Evolutionary conservation across 371 early-diverging fungal species (phyloP).

Genomic region (Mortierella sp.): DNA sequence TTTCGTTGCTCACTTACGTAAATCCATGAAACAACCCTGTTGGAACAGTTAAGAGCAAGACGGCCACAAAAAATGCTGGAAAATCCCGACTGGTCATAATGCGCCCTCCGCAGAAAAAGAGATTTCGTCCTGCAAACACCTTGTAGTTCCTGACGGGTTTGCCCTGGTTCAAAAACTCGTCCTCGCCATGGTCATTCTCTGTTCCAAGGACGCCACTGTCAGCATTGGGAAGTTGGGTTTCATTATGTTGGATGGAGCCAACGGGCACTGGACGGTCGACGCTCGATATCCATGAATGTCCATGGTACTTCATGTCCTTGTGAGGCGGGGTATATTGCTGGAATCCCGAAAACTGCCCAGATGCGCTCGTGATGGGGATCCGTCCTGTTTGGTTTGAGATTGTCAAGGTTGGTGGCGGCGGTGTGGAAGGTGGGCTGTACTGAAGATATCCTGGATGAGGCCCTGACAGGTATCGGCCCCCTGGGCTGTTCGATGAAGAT

Average conservation of each 20-base stretch:
- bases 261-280: background rate
- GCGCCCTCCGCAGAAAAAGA: conserved; percentile 75
- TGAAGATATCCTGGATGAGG: conserved; percentile 5
- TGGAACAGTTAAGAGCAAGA: conserved; percentile 74
- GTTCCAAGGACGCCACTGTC: conserved; percentile 24
- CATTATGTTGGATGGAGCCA: background rate
- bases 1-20: conserved; percentile 64
- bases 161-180: conserved; percentile 37
- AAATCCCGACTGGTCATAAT: conserved; percentile 77
- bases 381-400: conserved; percentile 25
- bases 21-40: conserved; percentile 76
- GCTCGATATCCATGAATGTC: conserved; percentile 26
- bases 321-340: conserved; percentile 27
- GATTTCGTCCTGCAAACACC: conserved; percentile 61
- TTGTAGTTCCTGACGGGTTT: conserved; percentile 43
- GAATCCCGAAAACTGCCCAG: conserved; percentile 48
- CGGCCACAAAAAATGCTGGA: conserved; percentile 73
- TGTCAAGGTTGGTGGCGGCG: conserved; percentile 23
- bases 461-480: background rate
- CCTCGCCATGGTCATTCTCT: conserved; percentile 29
- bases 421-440: conserved; percentile 28
- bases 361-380: conserved; percentile 37
- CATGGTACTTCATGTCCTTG: conserved; percentile 25
- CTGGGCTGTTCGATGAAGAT: background rate
- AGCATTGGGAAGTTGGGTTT: conserved; percentile 17